These are phyloP conservation scores for Orbilia quercus DNA, from an alignment of 2,329 filamentous ascomycete species.

Conservation along the genomic window DNA sequence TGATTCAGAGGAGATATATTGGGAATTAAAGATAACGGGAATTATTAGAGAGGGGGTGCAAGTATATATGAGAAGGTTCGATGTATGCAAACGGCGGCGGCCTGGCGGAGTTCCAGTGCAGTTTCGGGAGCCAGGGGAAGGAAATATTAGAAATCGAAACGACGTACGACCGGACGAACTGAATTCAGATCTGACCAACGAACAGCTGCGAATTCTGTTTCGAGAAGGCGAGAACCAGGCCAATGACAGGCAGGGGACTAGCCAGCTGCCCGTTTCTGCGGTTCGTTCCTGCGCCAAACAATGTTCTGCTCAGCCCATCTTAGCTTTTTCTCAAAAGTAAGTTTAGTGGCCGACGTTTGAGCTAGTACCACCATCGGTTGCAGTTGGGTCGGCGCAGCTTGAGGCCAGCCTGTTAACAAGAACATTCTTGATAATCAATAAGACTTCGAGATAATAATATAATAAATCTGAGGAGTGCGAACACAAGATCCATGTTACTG, in stretches of 20 bases:
- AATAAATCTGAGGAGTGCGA: not conserved
- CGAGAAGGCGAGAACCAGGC: no score
- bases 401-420: constrained; percentile 17
- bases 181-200: not conserved
- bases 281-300: constrained; percentile 1
- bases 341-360: not conserved
- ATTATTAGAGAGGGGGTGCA: constrained; percentile 4
- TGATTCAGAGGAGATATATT: not conserved
- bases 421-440: not conserved
- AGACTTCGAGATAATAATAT: not conserved
- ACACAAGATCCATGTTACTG: not conserved
- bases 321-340: not conserved
- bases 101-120: no score
- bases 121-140: constrained; percentile 3
- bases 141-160: constrained; percentile 27
- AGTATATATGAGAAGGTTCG: constrained; percentile 31
- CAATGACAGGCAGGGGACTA: no score
- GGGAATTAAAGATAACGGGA: not conserved
- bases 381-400: not conserved
- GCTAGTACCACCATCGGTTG: not conserved
- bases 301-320: constrained; percentile 2
- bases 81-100: constrained; percentile 19
- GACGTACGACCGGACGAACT: not conserved
- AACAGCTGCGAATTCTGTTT: constrained; percentile 5
- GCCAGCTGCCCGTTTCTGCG: not conserved